Base-by-base conservation (phyloP, 345 rosid species). In the Camelina sativa region DNA sequence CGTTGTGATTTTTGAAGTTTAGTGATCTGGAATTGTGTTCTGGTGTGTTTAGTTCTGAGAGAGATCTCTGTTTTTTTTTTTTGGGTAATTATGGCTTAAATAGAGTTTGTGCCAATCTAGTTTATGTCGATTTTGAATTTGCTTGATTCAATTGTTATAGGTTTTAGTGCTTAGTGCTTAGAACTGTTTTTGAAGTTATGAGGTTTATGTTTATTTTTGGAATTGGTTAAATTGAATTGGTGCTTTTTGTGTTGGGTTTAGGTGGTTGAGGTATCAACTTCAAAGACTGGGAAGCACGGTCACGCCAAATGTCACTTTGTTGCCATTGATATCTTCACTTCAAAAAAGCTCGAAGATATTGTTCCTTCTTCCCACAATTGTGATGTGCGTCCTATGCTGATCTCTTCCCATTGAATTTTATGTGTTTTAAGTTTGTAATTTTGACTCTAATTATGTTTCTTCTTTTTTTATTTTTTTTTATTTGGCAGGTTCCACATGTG, bases 301-400 rank as follows among this genome's bases (percentile, higher is more conserved):
- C 97, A 91, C 62, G 95, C 97, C 17, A 91, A 89, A 76, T 91
- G 97, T 78, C 97, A 91, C 79, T 89, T 91, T 67, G 95, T 91
- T 22, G 95, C 77, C 35, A 87, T 91, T 75, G 97, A 91, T 74
- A 91, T 91, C 51, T 91, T 91, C 86, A 91, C 78, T 19, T 88
- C 87, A 30, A 91, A 89, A 79, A 89, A 89, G 81, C 91, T 91
- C 7, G 95, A 91, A 75, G 97, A 91, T 84, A 91, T 91, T 16
- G 97, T 91, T 54, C 92, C 92, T 10, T 88, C 94, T 28, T 88
- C 96, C 67, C 97, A 91, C 86, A 88, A 91, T 50, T 88, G 88
- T 85, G 97, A 91, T 80, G 97, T 90, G 73, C 15, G 77, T 7
- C 9, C 28, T 37, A 3, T 15, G 37, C n/a, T 43, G 30, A 28